Evolutionary conservation across 768 basidiomycete genomes (phyloP).

Genomic region (Hortiboletus flavorubellus): DNA sequence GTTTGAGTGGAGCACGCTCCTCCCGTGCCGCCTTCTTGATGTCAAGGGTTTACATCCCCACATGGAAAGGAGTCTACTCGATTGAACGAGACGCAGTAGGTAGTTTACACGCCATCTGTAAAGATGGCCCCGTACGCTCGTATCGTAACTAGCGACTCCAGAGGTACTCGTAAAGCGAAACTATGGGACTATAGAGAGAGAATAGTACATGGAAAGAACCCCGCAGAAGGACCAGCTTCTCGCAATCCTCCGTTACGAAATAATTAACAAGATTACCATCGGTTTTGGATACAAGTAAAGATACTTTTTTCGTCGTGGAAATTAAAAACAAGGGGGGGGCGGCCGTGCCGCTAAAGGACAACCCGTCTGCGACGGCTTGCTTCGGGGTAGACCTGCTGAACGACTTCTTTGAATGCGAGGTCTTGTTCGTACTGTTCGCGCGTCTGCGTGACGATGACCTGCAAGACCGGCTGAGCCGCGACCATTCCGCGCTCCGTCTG

Average conservation of each 20-base stretch:
- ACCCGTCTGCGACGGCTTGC: constrained; percentile 19
- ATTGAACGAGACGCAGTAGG: neutral
- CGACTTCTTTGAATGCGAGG: constrained; percentile 30
- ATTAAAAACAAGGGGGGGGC: neutral
- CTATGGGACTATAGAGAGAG: neutral
- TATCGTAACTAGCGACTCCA: constrained; percentile 1
- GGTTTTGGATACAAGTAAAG: neutral
- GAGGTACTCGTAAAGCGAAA: neutral
- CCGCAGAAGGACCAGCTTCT: constrained; percentile 18
- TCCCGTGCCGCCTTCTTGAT: neutral
- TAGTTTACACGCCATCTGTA: neutral
- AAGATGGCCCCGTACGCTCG: neutral
- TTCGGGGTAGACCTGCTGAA: constrained; percentile 28
- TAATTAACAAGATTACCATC: constrained; percentile 21
- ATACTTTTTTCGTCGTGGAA: constrained; percentile 17
- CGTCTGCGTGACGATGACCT: constrained; percentile 34
- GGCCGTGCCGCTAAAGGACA: neutral
- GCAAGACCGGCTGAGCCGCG: constrained; percentile 22
- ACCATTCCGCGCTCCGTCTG: constrained; percentile 18
- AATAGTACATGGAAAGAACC: constrained; percentile 4
- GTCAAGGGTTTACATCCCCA: neutral
- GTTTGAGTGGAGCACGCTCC: too few species aligned
- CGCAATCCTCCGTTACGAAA: constrained; percentile 17
- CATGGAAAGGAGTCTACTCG: neutral
- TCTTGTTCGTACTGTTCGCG: constrained; percentile 34